Evolutionary conservation across 1,284 basidiomycete genomes (phyloP), one percentile per base, ranked within the genome.

Genomic region (Takashimella tepidaria): DNA sequence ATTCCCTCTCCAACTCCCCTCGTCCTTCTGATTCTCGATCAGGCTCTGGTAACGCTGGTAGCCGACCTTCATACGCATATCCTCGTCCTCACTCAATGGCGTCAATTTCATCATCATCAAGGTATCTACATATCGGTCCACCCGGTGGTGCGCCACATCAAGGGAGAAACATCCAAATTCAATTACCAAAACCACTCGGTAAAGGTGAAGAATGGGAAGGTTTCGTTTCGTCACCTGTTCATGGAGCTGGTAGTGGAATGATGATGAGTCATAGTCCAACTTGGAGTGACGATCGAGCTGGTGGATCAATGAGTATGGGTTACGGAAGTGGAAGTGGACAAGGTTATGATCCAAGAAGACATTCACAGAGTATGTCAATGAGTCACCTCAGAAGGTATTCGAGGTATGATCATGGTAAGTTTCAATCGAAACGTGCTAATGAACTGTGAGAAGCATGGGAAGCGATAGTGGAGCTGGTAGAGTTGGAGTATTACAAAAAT

Each of bases 101-200:
- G 16, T 67, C 65, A 2, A 45, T 69, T 11, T 56, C 61, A 22
- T 64, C 61, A 11, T 45, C 43, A 19, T 24, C 22, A 12, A 51
- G 61, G 22, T 63, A 62, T 49, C 59, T 66, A 10, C 60, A 64
- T 40, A 51, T 63, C 20, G 64, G 64, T 5, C 64, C 64, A 1
- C 54, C 62, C 1, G 57, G 60, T 5, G 60, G 67, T 45, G 63
- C 68, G 21, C 68, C 70, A 0, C 67, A 69, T 61, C 59, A 64
- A 41, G 67, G 67, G 21, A 58, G 69, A 47, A 55, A 60, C 20
- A 60, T 73, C 1, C 60, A 61, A 37, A 46, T 71, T 4, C 56
- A 64, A 45, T 66, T 73, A 66, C 70, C 70, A 5, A 53, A 46
- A 46, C 55, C 57, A 40, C 56, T 72, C 1, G 64, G 63, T 12